A percentile compares a stretch with the other conserved stretches of the same genome.
Conservation (phyloP, 176 grass and related monocot genomes). For the Oryza meyeriana region DNA sequence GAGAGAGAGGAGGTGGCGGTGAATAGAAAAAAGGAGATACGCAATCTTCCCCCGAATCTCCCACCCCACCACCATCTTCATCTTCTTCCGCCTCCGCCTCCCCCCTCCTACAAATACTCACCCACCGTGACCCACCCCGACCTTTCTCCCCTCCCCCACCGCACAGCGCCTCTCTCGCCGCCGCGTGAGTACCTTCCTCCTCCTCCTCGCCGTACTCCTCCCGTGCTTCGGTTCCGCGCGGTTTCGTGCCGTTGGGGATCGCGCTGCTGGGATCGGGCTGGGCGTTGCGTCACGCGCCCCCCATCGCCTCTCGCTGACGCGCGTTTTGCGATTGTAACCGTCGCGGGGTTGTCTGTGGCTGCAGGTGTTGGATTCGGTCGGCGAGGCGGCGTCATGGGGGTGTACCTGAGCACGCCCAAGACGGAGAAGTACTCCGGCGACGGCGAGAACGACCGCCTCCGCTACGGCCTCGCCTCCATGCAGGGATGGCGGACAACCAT, state of each 20-base stretch:
- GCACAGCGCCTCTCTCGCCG: slow-evolving; percentile 5
- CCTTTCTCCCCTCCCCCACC: slow-evolving; percentile 1
- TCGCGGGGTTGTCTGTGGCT: neutral
- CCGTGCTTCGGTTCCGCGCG: neutral
- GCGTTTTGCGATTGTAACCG: no score
- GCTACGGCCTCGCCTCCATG: slow-evolving; percentile 86
- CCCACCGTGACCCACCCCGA: neutral
- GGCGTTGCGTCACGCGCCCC: no score
- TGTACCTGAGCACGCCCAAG: slow-evolving; percentile 94
- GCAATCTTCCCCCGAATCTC: slow-evolving; percentile 41
- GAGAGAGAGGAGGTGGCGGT: slow-evolving; percentile 20
- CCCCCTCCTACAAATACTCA: slow-evolving; percentile 37
- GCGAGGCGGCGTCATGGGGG: slow-evolving; percentile 47
- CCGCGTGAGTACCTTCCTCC: neutral
- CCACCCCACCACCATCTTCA: neutral
- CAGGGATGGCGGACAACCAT: slow-evolving; percentile 96
- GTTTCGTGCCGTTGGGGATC: neutral
- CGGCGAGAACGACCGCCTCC: slow-evolving; percentile 56
- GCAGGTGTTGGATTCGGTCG: neutral
- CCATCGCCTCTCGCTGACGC: no score
- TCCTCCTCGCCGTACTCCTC: neutral
- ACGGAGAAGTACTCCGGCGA: slow-evolving; percentile 74
- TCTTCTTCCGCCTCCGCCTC: neutral
- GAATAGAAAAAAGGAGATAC: slow-evolving; percentile 47
- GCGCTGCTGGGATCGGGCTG: neutral